Percentiles rank a stretch among this genome's conserved stretches.
Conservation (phyloP, 83 land plant genomes). For the Thuja plicata region DNA sequence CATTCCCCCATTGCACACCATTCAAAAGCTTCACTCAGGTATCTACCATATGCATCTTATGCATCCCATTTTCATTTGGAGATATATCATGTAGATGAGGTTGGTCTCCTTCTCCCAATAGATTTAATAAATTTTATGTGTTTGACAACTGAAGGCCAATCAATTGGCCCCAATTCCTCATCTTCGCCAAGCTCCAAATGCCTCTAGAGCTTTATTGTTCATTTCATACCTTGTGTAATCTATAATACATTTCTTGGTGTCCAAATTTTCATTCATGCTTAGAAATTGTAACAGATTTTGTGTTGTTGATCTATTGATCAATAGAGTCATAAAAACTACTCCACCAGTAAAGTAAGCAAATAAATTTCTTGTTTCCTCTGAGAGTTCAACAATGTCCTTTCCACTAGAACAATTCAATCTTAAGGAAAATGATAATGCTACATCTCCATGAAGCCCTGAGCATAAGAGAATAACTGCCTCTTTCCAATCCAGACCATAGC, state of each 20-base stretch:
- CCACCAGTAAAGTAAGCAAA: conserved; percentile 97
- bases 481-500: conserved; percentile 93
- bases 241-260: conserved; percentile 60
- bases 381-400: conserved; percentile 23
- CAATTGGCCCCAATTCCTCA: conserved; percentile 96
- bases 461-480: conserved; percentile 83
- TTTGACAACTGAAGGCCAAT: conserved; percentile 74
- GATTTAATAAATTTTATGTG: conserved; percentile 67
- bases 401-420: too few species aligned
- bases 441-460: conserved; percentile 96
- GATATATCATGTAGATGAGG: conserved; percentile 58
- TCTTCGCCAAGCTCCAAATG: conserved; percentile 91
- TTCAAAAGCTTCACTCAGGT: conserved; percentile 59
- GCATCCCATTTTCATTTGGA: conserved; percentile 30
- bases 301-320: conserved; percentile 90
- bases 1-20: conserved; percentile 81
- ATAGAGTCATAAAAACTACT: conserved; percentile 90
- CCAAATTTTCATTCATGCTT: conserved; percentile 49
- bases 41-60: conserved; percentile 55
- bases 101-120: conserved; percentile 46
- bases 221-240: conserved; percentile 80
- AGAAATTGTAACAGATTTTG: conserved; percentile 75
- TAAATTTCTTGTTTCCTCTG: conserved; percentile 49
- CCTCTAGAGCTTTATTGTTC: conserved; percentile 77
- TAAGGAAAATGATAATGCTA: conserved; percentile 85